Evolutionary conservation across 2,329 filamentous ascomycete species (phyloP).

Genomic region (Ascosphaera apis): DNA sequence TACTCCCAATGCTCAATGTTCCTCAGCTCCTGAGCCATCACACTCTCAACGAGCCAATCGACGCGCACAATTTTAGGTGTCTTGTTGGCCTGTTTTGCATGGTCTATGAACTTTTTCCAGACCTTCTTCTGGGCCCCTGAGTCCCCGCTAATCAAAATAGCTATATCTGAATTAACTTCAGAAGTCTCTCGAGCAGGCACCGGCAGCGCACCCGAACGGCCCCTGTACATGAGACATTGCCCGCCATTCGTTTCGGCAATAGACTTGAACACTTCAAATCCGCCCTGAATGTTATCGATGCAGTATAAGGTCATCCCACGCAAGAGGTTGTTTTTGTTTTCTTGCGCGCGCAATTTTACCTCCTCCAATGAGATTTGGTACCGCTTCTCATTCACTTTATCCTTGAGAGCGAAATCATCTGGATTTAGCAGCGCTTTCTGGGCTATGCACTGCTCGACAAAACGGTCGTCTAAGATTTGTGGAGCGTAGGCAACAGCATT

Average conservation of each 20-base stretch:
- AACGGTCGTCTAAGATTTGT: constrained; percentile 51
- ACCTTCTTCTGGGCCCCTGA: constrained; percentile 44
- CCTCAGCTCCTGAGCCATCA: constrained; percentile 66
- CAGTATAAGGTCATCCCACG: constrained; percentile 62
- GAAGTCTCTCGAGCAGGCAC: constrained; percentile 29
- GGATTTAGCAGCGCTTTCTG: constrained; percentile 40
- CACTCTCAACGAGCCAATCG: constrained; percentile 77
- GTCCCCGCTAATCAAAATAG: constrained; percentile 42
- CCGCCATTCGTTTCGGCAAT: constrained; percentile 83
- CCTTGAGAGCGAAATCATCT: constrained; percentile 43
- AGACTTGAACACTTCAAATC: constrained; percentile 58
- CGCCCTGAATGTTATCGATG: constrained; percentile 55
- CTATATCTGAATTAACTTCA: constrained; percentile 37
- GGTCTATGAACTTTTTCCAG: constrained; percentile 58
- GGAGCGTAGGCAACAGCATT: constrained; percentile 65
- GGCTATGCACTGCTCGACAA: constrained; percentile 55
- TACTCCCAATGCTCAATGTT: constrained; percentile 37
- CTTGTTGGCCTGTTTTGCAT: constrained; percentile 59
- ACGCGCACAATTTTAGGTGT: constrained; percentile 56
- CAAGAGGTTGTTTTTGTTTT: constrained; percentile 56
- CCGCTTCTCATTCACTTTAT: constrained; percentile 48
- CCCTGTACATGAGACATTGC: constrained; percentile 52
- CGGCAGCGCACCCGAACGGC: constrained; percentile 45
- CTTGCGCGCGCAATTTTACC: constrained; percentile 45
- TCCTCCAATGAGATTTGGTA: constrained; percentile 46